A percentile compares a stretch with the other conserved stretches of the same genome.
Evolutionary conservation across 2,329 filamentous ascomycete genomes (phyloP).

Genomic region (Lachnellula subtilissima): DNA sequence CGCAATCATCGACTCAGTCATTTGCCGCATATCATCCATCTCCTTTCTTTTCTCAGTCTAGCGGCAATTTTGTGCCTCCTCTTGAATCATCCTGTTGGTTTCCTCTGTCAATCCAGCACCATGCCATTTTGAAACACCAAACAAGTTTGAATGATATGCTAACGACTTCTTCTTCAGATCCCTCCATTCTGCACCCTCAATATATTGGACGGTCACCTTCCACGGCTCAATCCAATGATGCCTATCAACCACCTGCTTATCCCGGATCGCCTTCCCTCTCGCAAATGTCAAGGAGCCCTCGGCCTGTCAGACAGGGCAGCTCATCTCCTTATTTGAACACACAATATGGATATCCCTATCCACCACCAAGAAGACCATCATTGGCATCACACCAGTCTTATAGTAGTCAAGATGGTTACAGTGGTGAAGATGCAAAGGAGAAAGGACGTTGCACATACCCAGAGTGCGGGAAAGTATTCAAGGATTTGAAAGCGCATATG

Average conservation of each 20-base stretch:
- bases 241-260: slow-evolving; percentile 28
- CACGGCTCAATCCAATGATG: slow-evolving; percentile 22
- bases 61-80: slow-evolving; percentile 48
- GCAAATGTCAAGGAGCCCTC: slow-evolving; percentile 27
- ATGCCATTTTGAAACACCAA: slow-evolving; percentile 6
- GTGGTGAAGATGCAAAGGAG: slow-evolving; percentile 30
- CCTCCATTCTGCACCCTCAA: slow-evolving; percentile 30
- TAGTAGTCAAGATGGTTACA: slow-evolving; percentile 29
- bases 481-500: slow-evolving; percentile 80
- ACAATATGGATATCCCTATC: slow-evolving; percentile 29
- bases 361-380: slow-evolving; percentile 24
- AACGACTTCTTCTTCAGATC: slow-evolving; percentile 26
- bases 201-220: slow-evolving; percentile 24
- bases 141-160: slow-evolving; percentile 14
- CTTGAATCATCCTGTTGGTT: slow-evolving; percentile 50
- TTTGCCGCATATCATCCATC: slow-evolving; percentile 29
- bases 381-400: slow-evolving; percentile 27
- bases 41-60: slow-evolving; percentile 50
- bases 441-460: slow-evolving; percentile 48
- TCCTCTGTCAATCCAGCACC: slow-evolving; percentile 35
- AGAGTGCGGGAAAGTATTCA: slow-evolving; percentile 55
- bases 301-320: slow-evolving; percentile 26
- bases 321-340: slow-evolving; percentile 29
- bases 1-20: slow-evolving; percentile 15
- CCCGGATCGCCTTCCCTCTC: slow-evolving; percentile 30